Percentiles rank a stretch among this genome's conserved stretches.
phyloP scores from a whole-genome alignment of 2,329 filamentous ascomycete genomes.

The Epichloe sylvatica region DNA sequence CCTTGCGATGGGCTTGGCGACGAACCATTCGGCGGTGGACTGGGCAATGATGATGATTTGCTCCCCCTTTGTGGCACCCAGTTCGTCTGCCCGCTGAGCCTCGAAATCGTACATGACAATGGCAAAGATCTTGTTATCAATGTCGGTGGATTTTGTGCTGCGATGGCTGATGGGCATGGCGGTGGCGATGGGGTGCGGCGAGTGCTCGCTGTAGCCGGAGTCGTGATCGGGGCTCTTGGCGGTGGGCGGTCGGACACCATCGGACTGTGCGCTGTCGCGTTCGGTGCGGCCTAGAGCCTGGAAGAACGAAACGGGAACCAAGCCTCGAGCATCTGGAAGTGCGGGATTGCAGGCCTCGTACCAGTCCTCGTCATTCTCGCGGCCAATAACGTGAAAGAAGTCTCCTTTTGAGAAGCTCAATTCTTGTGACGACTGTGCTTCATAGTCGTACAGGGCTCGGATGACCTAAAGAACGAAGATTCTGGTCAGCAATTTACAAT shows the following conservation, averaged over 20 bases:
- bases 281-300: slow-evolving; percentile 85
- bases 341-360: slow-evolving; percentile 97
- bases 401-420: slow-evolving; percentile 88
- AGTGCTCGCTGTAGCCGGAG: slow-evolving; percentile 55
- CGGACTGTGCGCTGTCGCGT: slow-evolving; percentile 67
- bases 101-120: slow-evolving; percentile 95
- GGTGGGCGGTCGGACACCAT: slow-evolving; percentile 34
- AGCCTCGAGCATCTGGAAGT: slow-evolving; percentile 69
- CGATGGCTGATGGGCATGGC: slow-evolving; percentile 21
- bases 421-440: slow-evolving; percentile 61
- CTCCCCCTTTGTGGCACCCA: slow-evolving; percentile 89
- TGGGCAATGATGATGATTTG: slow-evolving; percentile 97
- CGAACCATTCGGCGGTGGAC: slow-evolving; percentile 98
- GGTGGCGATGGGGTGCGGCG: slow-evolving; percentile 14
- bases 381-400: slow-evolving; percentile 94
- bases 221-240: slow-evolving; percentile 64
- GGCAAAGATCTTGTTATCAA: slow-evolving; percentile 85
- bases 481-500: neutral
- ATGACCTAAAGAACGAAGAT: slow-evolving; percentile 55
- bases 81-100: slow-evolving; percentile 86
- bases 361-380: slow-evolving; percentile 90
- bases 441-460: slow-evolving; percentile 88
- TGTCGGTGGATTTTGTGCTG: slow-evolving; percentile 37
- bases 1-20: slow-evolving; percentile 95
- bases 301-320: slow-evolving; percentile 91